Conservation (phyloP, 1,284 basidiomycete genomes). For the Ustilago curta region DNA sequence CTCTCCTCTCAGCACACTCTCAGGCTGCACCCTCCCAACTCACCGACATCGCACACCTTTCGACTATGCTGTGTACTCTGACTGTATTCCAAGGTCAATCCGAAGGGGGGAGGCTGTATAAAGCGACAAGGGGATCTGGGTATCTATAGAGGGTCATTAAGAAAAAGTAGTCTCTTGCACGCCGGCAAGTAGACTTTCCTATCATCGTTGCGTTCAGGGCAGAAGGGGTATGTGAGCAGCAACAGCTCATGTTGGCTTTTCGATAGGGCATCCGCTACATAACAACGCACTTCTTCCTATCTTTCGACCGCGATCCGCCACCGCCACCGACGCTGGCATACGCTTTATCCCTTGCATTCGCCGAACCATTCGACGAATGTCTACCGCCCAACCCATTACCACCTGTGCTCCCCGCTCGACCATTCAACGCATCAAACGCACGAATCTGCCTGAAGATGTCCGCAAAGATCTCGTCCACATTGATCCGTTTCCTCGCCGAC, state of each 20-base stretch:
- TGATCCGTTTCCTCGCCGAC: conserved; percentile 58
- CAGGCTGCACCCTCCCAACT: not conserved
- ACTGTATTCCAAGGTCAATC: not conserved
- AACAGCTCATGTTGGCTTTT: too few species aligned
- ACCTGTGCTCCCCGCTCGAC: conserved; percentile 6
- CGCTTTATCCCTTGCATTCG: conserved; percentile 10
- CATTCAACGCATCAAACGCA: conserved; percentile 38
- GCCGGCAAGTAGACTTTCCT: conserved; percentile 8
- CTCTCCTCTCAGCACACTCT: not conserved
- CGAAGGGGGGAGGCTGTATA: not conserved
- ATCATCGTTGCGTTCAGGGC: not conserved
- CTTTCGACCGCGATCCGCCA: conserved; percentile 2
- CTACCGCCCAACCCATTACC: conserved; percentile 5
- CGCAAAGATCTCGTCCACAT: conserved; percentile 63
- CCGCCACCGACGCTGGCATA: conserved; percentile 24
- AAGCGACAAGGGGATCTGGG: conserved; percentile 3
- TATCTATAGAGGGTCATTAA: conserved; percentile 18
- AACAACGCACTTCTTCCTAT: conserved; percentile 55
- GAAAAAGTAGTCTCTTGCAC: conserved; percentile 6
- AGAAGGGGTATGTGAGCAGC: conserved; percentile 10
- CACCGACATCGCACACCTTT: not conserved
- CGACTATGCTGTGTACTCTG: not conserved
- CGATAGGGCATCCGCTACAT: conserved; percentile 29
- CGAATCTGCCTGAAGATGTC: conserved; percentile 62
- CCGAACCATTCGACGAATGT: conserved; percentile 6